Percentiles rank a stretch among this genome's conserved stretches.
Evolutionary conservation across 192 early-diverging fungal species (phyloP).

Genomic region (Mortierella antarctica): DNA sequence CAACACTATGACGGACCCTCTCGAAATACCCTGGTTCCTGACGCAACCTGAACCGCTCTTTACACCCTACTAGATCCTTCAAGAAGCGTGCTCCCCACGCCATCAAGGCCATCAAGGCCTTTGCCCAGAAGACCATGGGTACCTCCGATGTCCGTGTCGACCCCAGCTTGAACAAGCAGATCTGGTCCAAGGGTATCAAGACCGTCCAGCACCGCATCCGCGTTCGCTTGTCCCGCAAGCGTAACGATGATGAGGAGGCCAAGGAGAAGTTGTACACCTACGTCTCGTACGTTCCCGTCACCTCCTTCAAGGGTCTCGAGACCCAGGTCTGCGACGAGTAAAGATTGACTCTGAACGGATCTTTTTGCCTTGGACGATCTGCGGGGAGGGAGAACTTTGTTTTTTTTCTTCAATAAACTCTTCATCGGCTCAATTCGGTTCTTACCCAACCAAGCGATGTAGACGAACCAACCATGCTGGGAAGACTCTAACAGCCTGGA

Average conservation of each 20-base stretch:
- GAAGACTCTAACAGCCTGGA: slow-evolving; percentile 21
- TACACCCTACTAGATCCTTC: slow-evolving; percentile 71
- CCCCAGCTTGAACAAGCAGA: slow-evolving; percentile 91
- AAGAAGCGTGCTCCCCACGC: slow-evolving; percentile 97
- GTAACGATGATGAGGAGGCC: slow-evolving; percentile 96
- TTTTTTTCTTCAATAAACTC: slow-evolving; percentile 39
- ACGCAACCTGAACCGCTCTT: neutral
- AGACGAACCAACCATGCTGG: slow-evolving; percentile 45
- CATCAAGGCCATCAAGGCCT: slow-evolving; percentile 90
- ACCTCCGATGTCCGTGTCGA: slow-evolving; percentile 97
- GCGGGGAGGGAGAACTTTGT: neutral
- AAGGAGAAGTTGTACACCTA: slow-evolving; percentile 97
- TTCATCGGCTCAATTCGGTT: slow-evolving; percentile 53
- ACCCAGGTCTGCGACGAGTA: slow-evolving; percentile 45
- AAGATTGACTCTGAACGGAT: neutral
- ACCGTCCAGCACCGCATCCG: slow-evolving; percentile 93
- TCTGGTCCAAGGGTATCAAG: slow-evolving; percentile 95
- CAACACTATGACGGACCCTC: neutral
- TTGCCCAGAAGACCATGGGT: slow-evolving; percentile 92
- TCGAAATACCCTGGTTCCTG: neutral
- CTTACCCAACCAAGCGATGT: slow-evolving; percentile 52
- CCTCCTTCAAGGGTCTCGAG: slow-evolving; percentile 86
- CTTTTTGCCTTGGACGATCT: no score
- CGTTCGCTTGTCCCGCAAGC: slow-evolving; percentile 92
- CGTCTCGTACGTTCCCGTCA: slow-evolving; percentile 87